Base-by-base conservation (phyloP, 148 eudicot genomes). In the Rhododendron ovatum region DNA sequence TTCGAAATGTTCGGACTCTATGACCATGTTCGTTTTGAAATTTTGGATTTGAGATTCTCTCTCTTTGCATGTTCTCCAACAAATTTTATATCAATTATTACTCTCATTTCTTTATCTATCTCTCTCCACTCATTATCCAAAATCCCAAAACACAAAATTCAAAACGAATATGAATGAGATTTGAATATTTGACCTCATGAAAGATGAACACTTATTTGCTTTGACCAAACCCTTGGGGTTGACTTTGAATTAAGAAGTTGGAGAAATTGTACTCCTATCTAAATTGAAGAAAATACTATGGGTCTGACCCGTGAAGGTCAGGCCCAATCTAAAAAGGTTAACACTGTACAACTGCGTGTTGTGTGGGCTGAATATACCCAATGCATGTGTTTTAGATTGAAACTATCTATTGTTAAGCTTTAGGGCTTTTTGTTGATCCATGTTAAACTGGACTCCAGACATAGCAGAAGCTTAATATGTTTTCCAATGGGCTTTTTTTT, bases 51-150 rank as follows among this genome's bases (percentile, higher is more conserved):
- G 6, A 3, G 6, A 39, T 39, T 39, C 6, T 39, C 41, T 39
- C 41, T 39, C 41, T 5, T 0, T 0, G 0, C 5, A 39, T 0
- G 4, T 4, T 39, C 6, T 39, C 0, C 0, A 39, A 5, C 5
- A 39, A 39, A 39, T 39, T 39, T 39, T 39, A 5, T 39, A 39
- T 39, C 0, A 39, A 39, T 39, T 39, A 39, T 39, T 39, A 39
- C 41, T 39, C 41, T 39, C 3, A 39, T 39, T 39, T 39, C 5
- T 39, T 6, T 39, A 39, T 39, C 0, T 39, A 39, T 39, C 6
- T 39, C 5, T 39, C 6, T 39, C 6, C 41, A 39, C 6, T 5
- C 6, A 39, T 39, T 39, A 4, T 39, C 6, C 0, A 0, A 39
- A 39, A 39, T 39, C 41, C 41, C 5, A 39, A 0, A 39, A 39